Base-by-base conservation (phyloP, 2,329 filamentous ascomycete genomes). In the Gyromitra esculenta region DNA sequence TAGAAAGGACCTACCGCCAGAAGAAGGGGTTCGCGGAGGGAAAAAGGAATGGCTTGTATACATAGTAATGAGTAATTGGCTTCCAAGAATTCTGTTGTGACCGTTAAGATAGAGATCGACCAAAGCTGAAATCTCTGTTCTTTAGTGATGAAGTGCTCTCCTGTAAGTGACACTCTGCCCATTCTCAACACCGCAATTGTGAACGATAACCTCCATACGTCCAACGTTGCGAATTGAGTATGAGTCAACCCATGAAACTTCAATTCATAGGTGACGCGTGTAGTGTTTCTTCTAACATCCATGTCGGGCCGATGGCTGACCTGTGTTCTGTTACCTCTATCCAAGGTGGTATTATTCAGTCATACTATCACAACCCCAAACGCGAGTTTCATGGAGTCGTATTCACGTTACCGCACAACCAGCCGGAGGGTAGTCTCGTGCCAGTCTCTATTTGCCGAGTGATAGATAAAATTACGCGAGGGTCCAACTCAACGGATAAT, bases 51-150 rank as follows among this genome's bases (percentile, higher is more conserved):
- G 15, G 31, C 35, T 59, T 18, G 21, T 11, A 59, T 18, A 39
- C 31, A 59, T 59, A 37, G 56, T 59, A 59, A 39, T 59, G 25
- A 59, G 13, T 37, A 59, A 59, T 59, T 56, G 15, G 45, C 45
- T n/a, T 50, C 25, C 5, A 54, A 25, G n/a, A 54, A 9, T 25
- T 31, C 25, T 52, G 11, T 54, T 54, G 50, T 54, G 13, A 25
- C 25, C 50, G 50, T 31, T 21, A 39, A n/a, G 8, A 37, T 59
- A 37, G 21, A 57, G 6, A 52, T 52, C 50, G 8, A 25, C 0
- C 11, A n/a, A n/a, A n/a, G n/a, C 2, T 45, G 1, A 15, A 45
- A 15, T 45, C 11, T 45, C 9, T 11, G 9, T 43, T 45, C 9
- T 45, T 3, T 15, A 31, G 41, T 15, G 41, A 15, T 7, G 9